Evolutionary conservation across 2,329 filamentous ascomycete species (phyloP).

Genomic region (Verruconis gallopava): DNA sequence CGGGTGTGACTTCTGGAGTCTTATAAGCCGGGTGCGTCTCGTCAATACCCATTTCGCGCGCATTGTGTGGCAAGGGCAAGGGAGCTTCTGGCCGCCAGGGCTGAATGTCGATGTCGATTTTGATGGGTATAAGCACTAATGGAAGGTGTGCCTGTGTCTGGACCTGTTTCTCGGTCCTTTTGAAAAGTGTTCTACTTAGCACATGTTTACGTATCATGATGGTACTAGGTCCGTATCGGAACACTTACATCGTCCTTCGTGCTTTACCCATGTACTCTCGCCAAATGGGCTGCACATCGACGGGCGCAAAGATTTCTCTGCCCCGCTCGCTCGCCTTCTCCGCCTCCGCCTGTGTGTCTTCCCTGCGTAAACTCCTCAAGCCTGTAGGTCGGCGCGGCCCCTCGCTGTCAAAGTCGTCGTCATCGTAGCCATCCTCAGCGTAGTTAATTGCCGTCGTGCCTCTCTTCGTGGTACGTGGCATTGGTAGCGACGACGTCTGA

Average conservation of each 20-base stretch:
- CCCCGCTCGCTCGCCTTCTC: conserved; percentile 64
- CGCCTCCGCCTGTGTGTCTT: conserved; percentile 53
- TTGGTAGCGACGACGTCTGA: conserved; percentile 51
- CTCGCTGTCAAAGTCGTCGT: conserved; percentile 61
- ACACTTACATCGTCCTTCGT: conserved; percentile 32
- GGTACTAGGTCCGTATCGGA: no score
- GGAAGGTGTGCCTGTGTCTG: conserved; percentile 62
- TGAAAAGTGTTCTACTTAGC: no score
- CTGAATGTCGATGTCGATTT: conserved; percentile 87
- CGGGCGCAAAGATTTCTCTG: conserved; percentile 66
- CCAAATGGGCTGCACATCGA: conserved; percentile 82
- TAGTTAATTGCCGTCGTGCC: conserved; percentile 97
- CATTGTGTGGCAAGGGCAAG: conserved; percentile 50
- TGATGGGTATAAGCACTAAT: conserved; percentile 83
- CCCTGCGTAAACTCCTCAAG: conserved; percentile 66
- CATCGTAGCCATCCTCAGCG: conserved; percentile 88
- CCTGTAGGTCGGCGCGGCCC: conserved; percentile 62
- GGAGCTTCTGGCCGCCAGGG: conserved; percentile 56
- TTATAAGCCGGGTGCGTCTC: conserved; percentile 67
- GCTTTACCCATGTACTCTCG: conserved; percentile 87
- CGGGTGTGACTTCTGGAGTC: conserved; percentile 63
- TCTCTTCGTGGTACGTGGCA: conserved; percentile 84
- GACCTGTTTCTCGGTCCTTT: conserved; percentile 46
- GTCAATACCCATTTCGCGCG: conserved; percentile 47
- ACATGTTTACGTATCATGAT: neutral